Base-by-base conservation (phyloP, 345 rosid genomes). In the Raphanus sativus region DNA sequence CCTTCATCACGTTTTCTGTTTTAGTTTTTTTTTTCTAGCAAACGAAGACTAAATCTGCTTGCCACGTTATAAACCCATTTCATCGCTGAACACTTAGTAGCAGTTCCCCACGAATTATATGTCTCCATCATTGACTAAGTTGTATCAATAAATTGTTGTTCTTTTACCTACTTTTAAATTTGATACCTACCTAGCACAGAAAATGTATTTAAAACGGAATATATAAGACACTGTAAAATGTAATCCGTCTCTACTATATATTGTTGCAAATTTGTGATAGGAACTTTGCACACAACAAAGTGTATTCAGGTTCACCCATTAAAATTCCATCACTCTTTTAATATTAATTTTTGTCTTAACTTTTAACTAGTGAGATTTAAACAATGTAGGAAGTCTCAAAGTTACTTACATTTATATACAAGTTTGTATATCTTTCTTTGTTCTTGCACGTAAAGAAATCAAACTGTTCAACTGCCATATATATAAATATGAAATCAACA, bases 1-100 rank as follows among this genome's bases (percentile, higher is more conserved):
- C 80, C 80, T 70, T 70, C 80, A 38, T 70, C 80, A 77, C 76
- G 80, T 70, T 77, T 77, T 77, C 75, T 70, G 75, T 74, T 17
- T 17, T 54, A 28, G 48, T 21, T 15, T 30, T 7, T 48, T 16
- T 7, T 8, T 21, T 8, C 34, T 25, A 10, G 10, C 45, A 68
- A 5, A 68, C 17, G 62, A 69, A 76, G 55, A 33, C n/a, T 62
- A 76, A 64, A 56, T 55, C 75, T 70, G 76, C 71, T 64, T 70
- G 50, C 33, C 80, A 77, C 80, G 80, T 77, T 77, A 77, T 77
- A 64, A 62, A 55, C 24, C 70, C 70, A 70, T 40, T 17, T 54
- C 28, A 70, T 77, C 50, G 70, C 32, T 70, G 10, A 36, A 38
- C 75, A 55, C 70, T 77, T 77, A 55, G 66, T 77, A 77, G 28